Percentiles rank a stretch among this genome's conserved stretches.
Evolutionary conservation across 805 yeast genomes (phyloP).

Genomic region (Torulaspora franciscae): DNA sequence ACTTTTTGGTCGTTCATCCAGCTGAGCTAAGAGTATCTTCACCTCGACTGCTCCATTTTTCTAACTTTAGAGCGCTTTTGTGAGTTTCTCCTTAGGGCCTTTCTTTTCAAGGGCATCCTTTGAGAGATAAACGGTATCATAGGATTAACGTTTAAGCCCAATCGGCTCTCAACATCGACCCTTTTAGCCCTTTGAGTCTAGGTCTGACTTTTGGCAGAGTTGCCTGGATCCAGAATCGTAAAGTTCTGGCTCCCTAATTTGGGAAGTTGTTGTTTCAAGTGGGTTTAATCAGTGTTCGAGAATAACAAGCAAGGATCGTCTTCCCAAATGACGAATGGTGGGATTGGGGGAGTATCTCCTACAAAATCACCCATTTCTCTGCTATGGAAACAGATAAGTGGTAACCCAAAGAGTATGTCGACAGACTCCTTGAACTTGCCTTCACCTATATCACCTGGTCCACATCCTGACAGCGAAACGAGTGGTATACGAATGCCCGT

Average conservation of each 20-base stretch:
- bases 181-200: background rate
- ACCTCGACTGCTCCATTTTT: background rate
- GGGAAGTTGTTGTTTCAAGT: background rate
- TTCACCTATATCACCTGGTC: slow-evolving; percentile 3
- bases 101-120: background rate
- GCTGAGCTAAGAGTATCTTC: background rate
- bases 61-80: background rate
- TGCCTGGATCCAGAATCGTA: slow-evolving; percentile 1
- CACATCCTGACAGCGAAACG: background rate
- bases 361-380: slow-evolving; percentile 22
- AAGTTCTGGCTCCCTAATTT: background rate
- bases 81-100: background rate
- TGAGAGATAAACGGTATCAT: background rate
- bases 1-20: background rate
- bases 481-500: slow-evolving; percentile 4
- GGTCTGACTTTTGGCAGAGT: background rate
- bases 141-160: background rate
- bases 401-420: slow-evolving; percentile 34
- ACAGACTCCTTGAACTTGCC: slow-evolving; percentile 25
- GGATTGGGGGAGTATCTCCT: slow-evolving; percentile 15
- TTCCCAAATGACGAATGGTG: slow-evolving; percentile 6
- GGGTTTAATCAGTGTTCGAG: slow-evolving; percentile 1
- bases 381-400: slow-evolving; percentile 33
- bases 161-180: background rate
- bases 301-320: background rate